Conservation (phyloP, 768 basidiomycete species). For the Dictyophora rubrovolvata region DNA sequence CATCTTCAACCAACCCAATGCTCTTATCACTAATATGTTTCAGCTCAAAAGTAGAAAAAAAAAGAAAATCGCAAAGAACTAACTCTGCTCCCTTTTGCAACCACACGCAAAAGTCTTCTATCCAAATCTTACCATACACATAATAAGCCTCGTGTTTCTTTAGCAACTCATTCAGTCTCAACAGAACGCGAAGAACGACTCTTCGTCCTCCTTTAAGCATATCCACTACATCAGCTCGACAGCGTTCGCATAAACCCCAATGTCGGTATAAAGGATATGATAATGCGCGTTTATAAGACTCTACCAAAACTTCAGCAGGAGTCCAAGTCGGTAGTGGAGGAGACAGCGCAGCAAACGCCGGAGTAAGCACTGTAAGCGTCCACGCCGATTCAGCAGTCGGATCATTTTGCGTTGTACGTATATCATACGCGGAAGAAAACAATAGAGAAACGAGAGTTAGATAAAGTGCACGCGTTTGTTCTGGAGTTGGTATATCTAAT, state of each 20-base stretch:
- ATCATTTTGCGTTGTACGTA: constrained; percentile 65
- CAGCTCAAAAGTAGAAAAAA: not conserved
- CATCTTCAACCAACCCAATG: constrained; percentile 35
- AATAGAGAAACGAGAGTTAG: constrained; percentile 60
- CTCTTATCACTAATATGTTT: constrained; percentile 41
- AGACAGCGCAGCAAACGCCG: constrained; percentile 78
- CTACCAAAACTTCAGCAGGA: constrained; percentile 4
- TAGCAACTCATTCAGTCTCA: constrained; percentile 63
- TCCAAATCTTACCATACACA: constrained; percentile 80
- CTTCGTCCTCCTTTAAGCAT: constrained; percentile 54
- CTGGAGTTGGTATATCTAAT: constrained; percentile 49
- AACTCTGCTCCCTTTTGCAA: constrained; percentile 60
- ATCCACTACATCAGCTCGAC: constrained; percentile 51
- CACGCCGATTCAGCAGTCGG: constrained; percentile 85
- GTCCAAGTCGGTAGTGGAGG: constrained; percentile 34
- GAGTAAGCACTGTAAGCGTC: constrained; percentile 65
- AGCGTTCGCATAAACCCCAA: constrained; percentile 60
- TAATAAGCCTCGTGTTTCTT: constrained; percentile 83
- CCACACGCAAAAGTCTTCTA: constrained; percentile 83
- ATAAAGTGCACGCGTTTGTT: constrained; percentile 54
- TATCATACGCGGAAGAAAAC: constrained; percentile 76
- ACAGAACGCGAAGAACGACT: constrained; percentile 49
- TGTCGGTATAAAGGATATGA: constrained; percentile 75
- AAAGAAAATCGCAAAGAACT: constrained; percentile 15
- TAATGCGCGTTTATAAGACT: constrained; percentile 63